phyloP scores from a whole-genome alignment of 192 early-diverging fungal species.

The Linnemannia elongata region DNA sequence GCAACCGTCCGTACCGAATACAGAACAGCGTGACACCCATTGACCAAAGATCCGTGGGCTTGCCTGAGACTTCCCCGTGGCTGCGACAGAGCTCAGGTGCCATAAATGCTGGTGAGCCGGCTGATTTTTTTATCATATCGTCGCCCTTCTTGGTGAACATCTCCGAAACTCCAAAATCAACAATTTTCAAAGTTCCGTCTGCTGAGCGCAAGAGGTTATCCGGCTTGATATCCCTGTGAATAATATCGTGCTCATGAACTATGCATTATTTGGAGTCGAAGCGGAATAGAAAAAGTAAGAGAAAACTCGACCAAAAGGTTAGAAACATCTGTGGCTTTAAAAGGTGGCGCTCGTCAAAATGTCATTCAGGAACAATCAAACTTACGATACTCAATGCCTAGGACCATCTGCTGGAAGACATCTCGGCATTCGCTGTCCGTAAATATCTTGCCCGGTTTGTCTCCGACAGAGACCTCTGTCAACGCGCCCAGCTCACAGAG shows the following conservation, averaged over 20 bases:
- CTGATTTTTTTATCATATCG: conserved; percentile 80
- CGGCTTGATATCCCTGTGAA: conserved; percentile 93
- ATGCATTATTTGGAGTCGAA: background rate
- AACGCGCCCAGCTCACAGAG: conserved; percentile 87
- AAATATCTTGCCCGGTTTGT: conserved; percentile 65
- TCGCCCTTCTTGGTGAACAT: conserved; percentile 80
- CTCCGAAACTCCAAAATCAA: conserved; percentile 98
- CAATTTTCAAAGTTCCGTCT: conserved; percentile 89
- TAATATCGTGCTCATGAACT: conserved; percentile 96
- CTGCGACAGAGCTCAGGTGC: conserved; percentile 72
- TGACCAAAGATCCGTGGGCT: conserved; percentile 93
- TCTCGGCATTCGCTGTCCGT: conserved; percentile 70
- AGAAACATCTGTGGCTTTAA: background rate
- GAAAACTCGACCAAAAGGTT: background rate
- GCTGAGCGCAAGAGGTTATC: conserved; percentile 92
- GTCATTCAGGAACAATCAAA: background rate
- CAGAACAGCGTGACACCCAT: conserved; percentile 91
- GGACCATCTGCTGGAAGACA: conserved; percentile 88
- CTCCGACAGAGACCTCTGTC: conserved; percentile 73
- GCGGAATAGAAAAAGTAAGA: conserved; percentile 1
- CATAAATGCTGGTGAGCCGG: conserved; percentile 94
- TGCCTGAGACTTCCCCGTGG: conserved; percentile 81
- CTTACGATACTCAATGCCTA: conserved; percentile 97
- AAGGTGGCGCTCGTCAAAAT: background rate
- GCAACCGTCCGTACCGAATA: conserved; percentile 84